Conservation (phyloP, 179 eudicot species). For the Heliamphora pulchella region DNA sequence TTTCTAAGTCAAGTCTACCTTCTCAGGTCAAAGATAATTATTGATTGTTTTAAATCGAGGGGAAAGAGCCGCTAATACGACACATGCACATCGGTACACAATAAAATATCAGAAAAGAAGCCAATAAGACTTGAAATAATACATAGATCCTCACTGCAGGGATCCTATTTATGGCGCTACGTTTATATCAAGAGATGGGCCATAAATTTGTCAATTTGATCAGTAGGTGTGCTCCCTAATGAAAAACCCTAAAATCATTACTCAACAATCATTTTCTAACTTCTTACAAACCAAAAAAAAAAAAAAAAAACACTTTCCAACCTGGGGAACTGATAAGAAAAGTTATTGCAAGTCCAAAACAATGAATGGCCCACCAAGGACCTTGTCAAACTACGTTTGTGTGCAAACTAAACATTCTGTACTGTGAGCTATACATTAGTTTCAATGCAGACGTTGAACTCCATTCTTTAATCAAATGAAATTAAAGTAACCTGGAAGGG, state of each 20-base stretch:
- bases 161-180: neutral
- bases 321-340: neutral
- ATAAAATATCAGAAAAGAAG: neutral
- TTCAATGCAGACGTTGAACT: neutral
- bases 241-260: neutral
- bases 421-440: neutral
- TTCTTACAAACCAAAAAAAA: neutral
- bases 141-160: neutral
- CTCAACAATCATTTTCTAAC: neutral
- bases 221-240: neutral
- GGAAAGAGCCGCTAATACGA: neutral
- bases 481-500: neutral
- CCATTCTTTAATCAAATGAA: neutral
- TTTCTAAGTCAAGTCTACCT: neutral
- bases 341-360: neutral
- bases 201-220: neutral
- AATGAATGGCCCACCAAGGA: neutral
- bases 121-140: neutral
- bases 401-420: neutral
- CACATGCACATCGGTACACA: neutral
- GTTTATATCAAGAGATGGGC: neutral
- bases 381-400: neutral
- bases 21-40: neutral
- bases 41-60: conserved; percentile 1
- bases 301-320: neutral